These are phyloP conservation scores for Teunomyces tritomae DNA, from an alignment of 805 yeast species.

Conservation along the genomic window DNA sequence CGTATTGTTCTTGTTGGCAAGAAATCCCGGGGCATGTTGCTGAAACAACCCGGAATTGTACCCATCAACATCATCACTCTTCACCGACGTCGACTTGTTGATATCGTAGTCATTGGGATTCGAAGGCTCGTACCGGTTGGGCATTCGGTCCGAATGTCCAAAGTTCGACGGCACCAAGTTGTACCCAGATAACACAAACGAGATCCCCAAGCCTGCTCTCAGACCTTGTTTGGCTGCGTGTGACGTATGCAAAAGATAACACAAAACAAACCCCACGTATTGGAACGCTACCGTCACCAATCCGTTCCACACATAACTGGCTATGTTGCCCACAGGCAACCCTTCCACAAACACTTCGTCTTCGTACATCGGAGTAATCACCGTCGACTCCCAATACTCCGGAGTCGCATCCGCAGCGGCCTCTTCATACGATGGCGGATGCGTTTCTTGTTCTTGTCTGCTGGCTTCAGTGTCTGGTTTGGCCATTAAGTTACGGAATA, in stretches of 20 bases:
- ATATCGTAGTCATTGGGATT: conserved; percentile 36
- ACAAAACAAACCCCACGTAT: conserved; percentile 86
- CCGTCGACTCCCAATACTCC: conserved; percentile 93
- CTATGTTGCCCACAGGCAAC: conserved; percentile 88
- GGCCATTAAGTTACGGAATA: conserved; percentile 86
- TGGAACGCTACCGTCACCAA: conserved; percentile 90
- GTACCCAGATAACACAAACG: conserved; percentile 67
- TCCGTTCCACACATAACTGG: conserved; percentile 86
- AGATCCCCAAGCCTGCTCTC: conserved; percentile 84
- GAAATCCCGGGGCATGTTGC: conserved; percentile 26
- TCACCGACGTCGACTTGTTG: conserved; percentile 23
- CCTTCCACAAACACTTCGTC: conserved; percentile 96
- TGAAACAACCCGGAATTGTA: conserved; percentile 27
- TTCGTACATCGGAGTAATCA: conserved; percentile 71
- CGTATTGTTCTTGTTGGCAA: conserved; percentile 40
- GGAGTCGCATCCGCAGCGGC: conserved; percentile 94
- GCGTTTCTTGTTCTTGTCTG: conserved; percentile 44
- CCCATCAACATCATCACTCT: conserved; percentile 25
- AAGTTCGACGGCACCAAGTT: conserved; percentile 37
- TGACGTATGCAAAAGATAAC: conserved; percentile 89
- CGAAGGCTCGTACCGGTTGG: conserved; percentile 30
- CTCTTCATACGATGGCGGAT: conserved; percentile 88
- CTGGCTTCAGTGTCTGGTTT: conserved; percentile 63
- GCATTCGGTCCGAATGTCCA: conserved; percentile 35
- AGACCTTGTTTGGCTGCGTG: conserved; percentile 98